These are phyloP conservation scores for Phytophthora ramorum DNA, from an alignment of 352 stramenopile genomes.

Conservation along the genomic window DNA sequence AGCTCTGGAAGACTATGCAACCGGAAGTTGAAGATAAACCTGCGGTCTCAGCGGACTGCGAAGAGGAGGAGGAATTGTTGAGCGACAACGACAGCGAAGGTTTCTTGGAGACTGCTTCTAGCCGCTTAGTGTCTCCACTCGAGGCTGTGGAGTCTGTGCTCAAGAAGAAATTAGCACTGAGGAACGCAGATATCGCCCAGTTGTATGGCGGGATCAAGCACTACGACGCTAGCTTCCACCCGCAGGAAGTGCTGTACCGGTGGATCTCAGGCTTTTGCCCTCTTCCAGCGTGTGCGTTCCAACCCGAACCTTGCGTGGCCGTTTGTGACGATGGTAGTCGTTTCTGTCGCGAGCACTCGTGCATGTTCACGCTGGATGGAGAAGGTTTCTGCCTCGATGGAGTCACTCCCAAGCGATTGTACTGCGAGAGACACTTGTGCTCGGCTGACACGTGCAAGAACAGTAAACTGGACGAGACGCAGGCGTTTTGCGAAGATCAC, in stretches of 20 bases:
- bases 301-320: slow-evolving; percentile 37
- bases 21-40: neutral
- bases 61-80: slow-evolving; percentile 13
- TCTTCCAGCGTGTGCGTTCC: slow-evolving; percentile 43
- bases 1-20: neutral
- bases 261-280: slow-evolving; percentile 68
- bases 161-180: slow-evolving; percentile 24
- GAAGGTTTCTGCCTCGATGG: slow-evolving; percentile 33
- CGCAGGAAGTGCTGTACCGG: slow-evolving; percentile 60
- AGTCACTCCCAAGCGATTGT: slow-evolving; percentile 40
- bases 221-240: slow-evolving; percentile 60
- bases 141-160: slow-evolving; percentile 7
- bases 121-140: slow-evolving; percentile 1
- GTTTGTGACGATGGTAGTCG: slow-evolving; percentile 36
- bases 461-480: slow-evolving; percentile 28
- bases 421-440: slow-evolving; percentile 60
- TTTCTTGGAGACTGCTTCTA: neutral
- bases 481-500: slow-evolving; percentile 59
- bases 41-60: neutral
- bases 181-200: slow-evolving; percentile 34
- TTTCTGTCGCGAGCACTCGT: slow-evolving; percentile 48
- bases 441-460: slow-evolving; percentile 44
- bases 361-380: slow-evolving; percentile 32
- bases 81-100: neutral
- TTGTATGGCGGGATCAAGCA: slow-evolving; percentile 65